These are phyloP conservation scores for Phoma herbarum DNA, from an alignment of 2,329 filamentous ascomycete genomes.

Conservation along the genomic window DNA sequence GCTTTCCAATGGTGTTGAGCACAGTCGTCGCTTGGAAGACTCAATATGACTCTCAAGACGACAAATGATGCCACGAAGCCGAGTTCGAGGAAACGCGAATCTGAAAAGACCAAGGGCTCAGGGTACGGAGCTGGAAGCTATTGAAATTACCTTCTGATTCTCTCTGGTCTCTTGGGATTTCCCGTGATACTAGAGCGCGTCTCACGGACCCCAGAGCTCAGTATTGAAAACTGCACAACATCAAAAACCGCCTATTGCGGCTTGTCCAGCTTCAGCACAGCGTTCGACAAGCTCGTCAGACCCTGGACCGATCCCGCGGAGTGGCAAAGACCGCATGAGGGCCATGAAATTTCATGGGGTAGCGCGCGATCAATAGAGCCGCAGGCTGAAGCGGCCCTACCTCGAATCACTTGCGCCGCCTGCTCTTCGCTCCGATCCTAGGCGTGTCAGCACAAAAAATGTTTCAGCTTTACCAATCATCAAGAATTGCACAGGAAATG, in stretches of 20 bases:
- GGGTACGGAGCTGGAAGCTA: not conserved
- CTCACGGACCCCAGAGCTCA: not conserved
- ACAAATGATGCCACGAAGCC: not conserved
- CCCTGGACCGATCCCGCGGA: not conserved
- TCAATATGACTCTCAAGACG: not conserved
- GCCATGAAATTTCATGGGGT: not conserved
- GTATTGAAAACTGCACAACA: not conserved
- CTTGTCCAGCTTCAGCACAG: not conserved
- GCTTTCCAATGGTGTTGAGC: not conserved
- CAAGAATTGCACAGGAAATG: not conserved
- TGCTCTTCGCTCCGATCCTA: not conserved
- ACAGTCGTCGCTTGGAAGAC: not conserved
- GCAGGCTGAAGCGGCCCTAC: constrained; percentile 3
- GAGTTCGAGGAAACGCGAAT: not conserved
- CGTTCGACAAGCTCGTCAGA: not conserved
- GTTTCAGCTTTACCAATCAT: not conserved
- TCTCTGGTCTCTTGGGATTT: not conserved
- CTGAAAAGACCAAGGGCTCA: not conserved
- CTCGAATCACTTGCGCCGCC: not conserved
- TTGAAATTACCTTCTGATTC: not conserved
- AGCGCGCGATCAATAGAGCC: constrained; percentile 2
- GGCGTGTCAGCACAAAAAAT: not conserved
- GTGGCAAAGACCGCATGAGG: not conserved
- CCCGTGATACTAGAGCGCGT: not conserved
- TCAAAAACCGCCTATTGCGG: not conserved